Conservation (phyloP, 1,284 basidiomycete species). For the Ustilago cynodontis region DNA sequence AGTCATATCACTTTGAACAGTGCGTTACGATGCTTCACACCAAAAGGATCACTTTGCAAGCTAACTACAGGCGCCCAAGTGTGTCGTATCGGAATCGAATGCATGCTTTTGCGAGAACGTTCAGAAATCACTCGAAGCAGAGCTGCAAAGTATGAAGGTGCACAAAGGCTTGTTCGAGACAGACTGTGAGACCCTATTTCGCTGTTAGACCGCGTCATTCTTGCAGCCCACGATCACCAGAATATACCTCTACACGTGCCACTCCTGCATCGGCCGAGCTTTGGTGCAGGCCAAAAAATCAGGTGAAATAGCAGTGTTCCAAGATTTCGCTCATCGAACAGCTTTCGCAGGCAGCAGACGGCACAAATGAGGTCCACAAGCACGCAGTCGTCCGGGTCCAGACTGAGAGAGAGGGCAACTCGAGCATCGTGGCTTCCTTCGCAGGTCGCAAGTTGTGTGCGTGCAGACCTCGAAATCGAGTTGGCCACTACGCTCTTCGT, state of each 20-base stretch:
- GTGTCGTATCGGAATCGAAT: too few relatives aligned
- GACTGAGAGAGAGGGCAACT: not conserved
- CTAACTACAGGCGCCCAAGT: too few relatives aligned
- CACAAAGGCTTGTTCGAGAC: too few relatives aligned
- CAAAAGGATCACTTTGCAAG: too few relatives aligned
- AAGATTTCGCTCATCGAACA: not conserved
- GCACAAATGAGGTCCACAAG: not conserved
- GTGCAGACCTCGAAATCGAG: conserved; percentile 31
- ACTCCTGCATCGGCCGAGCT: not conserved
- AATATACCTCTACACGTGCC: not conserved
- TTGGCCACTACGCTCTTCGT: conserved; percentile 33
- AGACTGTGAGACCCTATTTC: too few relatives aligned
- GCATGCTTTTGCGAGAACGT: too few relatives aligned
- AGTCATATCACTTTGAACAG: too few relatives aligned
- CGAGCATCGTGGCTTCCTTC: not conserved
- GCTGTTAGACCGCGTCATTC: not conserved
- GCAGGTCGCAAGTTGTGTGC: not conserved
- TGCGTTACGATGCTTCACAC: too few relatives aligned
- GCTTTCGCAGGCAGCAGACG: not conserved
- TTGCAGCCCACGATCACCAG: not conserved
- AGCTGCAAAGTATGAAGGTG: too few relatives aligned
- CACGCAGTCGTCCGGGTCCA: conserved; percentile 21
- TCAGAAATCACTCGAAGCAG: too few relatives aligned
- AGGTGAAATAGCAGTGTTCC: not conserved
- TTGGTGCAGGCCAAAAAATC: too few relatives aligned